These are phyloP conservation scores for Herpotrichia juniperi DNA, from an alignment of 2,329 filamentous ascomycete species.

Conservation along the genomic window DNA sequence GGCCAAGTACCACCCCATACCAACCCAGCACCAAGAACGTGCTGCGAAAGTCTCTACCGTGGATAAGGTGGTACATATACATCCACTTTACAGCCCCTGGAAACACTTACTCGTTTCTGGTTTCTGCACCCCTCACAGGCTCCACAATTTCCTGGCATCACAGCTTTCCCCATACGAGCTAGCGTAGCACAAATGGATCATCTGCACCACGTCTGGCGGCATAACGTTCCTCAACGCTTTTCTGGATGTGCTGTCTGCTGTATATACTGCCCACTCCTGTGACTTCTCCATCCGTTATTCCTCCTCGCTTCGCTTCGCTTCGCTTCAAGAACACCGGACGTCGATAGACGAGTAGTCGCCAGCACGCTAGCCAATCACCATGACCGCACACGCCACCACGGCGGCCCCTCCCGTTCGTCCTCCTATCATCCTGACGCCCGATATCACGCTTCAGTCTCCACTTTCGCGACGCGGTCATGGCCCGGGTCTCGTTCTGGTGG, in stretches of 20 bases:
- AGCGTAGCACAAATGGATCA: background rate
- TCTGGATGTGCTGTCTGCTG: no score
- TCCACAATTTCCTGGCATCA: constrained; percentile 3
- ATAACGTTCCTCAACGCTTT: no score
- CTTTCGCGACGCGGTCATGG: constrained; percentile 57
- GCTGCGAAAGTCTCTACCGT: no score
- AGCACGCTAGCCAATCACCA: background rate
- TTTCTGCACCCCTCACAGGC: background rate
- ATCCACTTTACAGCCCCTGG: no score
- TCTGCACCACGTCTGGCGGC: background rate
- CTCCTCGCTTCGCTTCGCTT: no score
- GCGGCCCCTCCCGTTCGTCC: background rate
- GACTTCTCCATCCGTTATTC: no score
- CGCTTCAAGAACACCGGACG: no score
- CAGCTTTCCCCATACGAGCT: background rate
- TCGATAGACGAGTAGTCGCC: no score
- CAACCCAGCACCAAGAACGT: no score
- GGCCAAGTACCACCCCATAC: no score
- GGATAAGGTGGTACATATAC: no score
- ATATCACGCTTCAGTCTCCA: constrained; percentile 50
- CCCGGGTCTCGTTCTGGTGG: constrained; percentile 55
- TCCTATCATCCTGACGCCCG: constrained; percentile 23
- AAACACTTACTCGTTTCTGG: background rate
- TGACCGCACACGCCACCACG: background rate
- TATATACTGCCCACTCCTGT: no score